Evolutionary conservation across 352 stramenopile genomes (phyloP).

Genomic region (Phytophthora syringae): DNA sequence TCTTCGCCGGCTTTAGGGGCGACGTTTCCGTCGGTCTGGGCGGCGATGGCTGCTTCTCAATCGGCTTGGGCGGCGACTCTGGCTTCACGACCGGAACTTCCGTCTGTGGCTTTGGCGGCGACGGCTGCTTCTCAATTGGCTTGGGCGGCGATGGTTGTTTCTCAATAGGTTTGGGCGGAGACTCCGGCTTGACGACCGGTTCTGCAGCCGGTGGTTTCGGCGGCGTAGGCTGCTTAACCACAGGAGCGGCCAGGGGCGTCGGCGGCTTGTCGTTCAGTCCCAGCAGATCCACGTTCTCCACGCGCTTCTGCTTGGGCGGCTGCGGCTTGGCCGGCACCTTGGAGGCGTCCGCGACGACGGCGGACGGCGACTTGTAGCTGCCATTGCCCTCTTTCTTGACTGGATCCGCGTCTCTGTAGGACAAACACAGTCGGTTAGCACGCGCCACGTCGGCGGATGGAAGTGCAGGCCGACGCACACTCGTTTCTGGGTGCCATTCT

Average conservation of each 20-base stretch:
- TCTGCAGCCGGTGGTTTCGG: constrained; percentile 14
- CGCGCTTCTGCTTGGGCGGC: constrained; percentile 23
- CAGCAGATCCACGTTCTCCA: constrained; percentile 56
- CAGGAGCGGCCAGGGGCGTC: constrained; percentile 23
- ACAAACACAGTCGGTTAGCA: not conserved
- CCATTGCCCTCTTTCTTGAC: constrained; percentile 42
- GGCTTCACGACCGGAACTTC: constrained; percentile 18
- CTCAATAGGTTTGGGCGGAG: constrained; percentile 18
- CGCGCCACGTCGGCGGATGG: not conserved
- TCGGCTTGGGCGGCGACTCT: constrained; percentile 19
- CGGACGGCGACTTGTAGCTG: constrained; percentile 43
- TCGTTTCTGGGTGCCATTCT: constrained; percentile 34
- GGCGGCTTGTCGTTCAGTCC: constrained; percentile 45
- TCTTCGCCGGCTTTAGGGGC: constrained; percentile 23
- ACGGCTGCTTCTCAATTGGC: constrained; percentile 6
- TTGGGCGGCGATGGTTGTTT: constrained; percentile 27
- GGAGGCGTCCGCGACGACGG: constrained; percentile 30
- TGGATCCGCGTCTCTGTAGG: constrained; percentile 33
- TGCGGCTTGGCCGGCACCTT: constrained; percentile 42
- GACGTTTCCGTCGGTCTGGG: constrained; percentile 19
- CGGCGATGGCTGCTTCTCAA: constrained; percentile 8
- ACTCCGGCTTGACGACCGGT: not conserved
- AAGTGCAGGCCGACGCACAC: constrained; percentile 20
- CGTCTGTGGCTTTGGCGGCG: not conserved
- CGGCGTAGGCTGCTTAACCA: constrained; percentile 25